phyloP scores from a whole-genome alignment of 495 filamentous ascomycete genomes.

The Paragyromitra xinjiangensis region DNA sequence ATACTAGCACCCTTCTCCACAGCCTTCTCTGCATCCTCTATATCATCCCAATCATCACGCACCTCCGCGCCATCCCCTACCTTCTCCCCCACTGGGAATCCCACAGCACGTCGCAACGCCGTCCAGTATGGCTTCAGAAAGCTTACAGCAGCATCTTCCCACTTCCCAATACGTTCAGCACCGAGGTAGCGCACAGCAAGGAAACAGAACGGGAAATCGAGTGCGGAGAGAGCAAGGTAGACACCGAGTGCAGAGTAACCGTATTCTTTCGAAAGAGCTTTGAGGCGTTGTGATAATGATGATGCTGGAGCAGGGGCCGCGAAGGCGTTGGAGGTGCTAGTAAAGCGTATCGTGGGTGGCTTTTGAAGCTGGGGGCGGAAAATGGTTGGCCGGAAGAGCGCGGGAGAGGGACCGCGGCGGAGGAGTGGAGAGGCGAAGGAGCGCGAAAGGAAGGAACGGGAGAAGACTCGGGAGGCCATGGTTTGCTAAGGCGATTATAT shows the following conservation, averaged over 20 bases:
- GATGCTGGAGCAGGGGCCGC: conserved; percentile 58
- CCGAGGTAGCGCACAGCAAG: conserved; percentile 82
- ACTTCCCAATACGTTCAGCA: conserved; percentile 79
- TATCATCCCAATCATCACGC: conserved; percentile 61
- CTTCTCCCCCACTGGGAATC: conserved; percentile 38
- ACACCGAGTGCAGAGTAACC: conserved; percentile 94
- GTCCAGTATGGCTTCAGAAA: conserved; percentile 56
- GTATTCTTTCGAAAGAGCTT: conserved; percentile 89
- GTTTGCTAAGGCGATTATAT: neutral
- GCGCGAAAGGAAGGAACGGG: conserved; percentile 9
- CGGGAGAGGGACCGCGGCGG: neutral
- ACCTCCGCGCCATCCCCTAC: conserved; percentile 58
- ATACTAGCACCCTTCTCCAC: conserved; percentile 66
- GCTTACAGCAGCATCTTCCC: conserved; percentile 57
- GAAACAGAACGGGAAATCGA: conserved; percentile 97
- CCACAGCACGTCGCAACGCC: conserved; percentile 27
- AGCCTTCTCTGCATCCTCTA: conserved; percentile 63
- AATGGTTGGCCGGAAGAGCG: conserved; percentile 6
- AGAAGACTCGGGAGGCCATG: conserved; percentile 45
- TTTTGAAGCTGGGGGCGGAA: conserved; percentile 10
- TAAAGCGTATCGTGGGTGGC: neutral
- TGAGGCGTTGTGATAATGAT: conserved; percentile 74
- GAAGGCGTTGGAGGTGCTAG: conserved; percentile 7
- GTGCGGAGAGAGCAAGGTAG: conserved; percentile 79
- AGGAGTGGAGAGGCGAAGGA: neutral